Evolutionary conservation across 352 stramenopile genomes (phyloP).

Genomic region (Globisporangium echinulatum): DNA sequence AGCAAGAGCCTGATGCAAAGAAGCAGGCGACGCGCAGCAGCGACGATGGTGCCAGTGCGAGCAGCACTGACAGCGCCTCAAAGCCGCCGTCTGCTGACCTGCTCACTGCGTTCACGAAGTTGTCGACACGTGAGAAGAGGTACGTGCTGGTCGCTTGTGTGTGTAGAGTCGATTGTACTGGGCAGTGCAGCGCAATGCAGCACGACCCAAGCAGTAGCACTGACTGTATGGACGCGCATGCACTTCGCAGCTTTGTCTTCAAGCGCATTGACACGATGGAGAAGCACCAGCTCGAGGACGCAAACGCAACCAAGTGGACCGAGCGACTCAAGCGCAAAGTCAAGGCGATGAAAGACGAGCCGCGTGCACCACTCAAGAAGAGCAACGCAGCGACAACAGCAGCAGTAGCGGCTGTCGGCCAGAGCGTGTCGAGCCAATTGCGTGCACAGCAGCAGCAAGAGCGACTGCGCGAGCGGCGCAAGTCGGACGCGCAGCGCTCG

Average conservation of each 20-base stretch:
- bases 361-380: slow-evolving; percentile 20
- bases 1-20: slow-evolving; percentile 31
- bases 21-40: slow-evolving; percentile 2
- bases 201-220: not conserved
- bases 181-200: not conserved
- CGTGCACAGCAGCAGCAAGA: slow-evolving; percentile 53
- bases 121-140: slow-evolving; percentile 57
- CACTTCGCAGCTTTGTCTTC: slow-evolving; percentile 48
- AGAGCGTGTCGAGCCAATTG: slow-evolving; percentile 18
- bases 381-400: slow-evolving; percentile 3
- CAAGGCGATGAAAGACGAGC: slow-evolving; percentile 51
- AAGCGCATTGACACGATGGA: slow-evolving; percentile 83
- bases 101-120: slow-evolving; percentile 48
- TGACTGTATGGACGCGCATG: not conserved
- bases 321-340: slow-evolving; percentile 64
- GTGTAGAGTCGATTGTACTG: not conserved
- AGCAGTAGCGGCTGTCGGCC: not conserved
- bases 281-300: slow-evolving; percentile 26
- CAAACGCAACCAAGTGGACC: slow-evolving; percentile 45
- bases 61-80: not conserved
- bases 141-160: not conserved
- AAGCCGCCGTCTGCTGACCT: slow-evolving; percentile 20
- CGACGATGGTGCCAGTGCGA: no score
- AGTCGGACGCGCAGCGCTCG: slow-evolving; percentile 43
- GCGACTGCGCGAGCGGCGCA: slow-evolving; percentile 40